Evolutionary conservation across 257 asterid species (phyloP).

Genomic region (Scutellaria galericulata): DNA sequence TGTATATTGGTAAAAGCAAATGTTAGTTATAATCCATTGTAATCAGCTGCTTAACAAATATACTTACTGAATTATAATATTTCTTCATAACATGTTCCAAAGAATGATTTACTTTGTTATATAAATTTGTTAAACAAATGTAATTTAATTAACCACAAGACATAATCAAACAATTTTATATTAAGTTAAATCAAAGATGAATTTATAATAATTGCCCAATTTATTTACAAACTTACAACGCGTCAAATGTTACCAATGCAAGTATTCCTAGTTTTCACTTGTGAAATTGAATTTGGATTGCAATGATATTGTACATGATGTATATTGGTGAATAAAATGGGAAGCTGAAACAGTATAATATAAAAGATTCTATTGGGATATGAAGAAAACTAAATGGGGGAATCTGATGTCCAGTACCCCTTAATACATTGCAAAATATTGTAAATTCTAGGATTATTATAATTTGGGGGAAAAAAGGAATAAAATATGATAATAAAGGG

Average conservation of each 20-base stretch:
- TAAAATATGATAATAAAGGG: background rate
- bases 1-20: conserved; percentile 35
- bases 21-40: conserved; percentile 45
- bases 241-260: background rate
- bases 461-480: background rate
- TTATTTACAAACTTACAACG: background rate
- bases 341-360: background rate
- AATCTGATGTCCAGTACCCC: conserved; percentile 5
- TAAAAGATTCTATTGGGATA: conserved; percentile 4
- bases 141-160: background rate
- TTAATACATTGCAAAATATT: conserved; percentile 26
- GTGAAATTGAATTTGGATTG: too few species aligned
- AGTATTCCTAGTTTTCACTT: background rate
- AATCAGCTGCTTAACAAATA: conserved; percentile 55
- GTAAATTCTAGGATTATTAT: conserved; percentile 6
- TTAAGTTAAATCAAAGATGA: background rate
- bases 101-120: conserved; percentile 12
- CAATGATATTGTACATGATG: background rate
- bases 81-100: conserved; percentile 47
- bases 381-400: conserved; percentile 19
- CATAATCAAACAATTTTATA: background rate
- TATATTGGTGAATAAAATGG: background rate
- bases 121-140: background rate
- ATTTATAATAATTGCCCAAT: background rate
- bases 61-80: conserved; percentile 52